A percentile compares a stretch with the other conserved stretches of the same genome.
Evolutionary conservation across 164 flowering plant species (phyloP).

Genomic region (Dillenia turbinata): DNA sequence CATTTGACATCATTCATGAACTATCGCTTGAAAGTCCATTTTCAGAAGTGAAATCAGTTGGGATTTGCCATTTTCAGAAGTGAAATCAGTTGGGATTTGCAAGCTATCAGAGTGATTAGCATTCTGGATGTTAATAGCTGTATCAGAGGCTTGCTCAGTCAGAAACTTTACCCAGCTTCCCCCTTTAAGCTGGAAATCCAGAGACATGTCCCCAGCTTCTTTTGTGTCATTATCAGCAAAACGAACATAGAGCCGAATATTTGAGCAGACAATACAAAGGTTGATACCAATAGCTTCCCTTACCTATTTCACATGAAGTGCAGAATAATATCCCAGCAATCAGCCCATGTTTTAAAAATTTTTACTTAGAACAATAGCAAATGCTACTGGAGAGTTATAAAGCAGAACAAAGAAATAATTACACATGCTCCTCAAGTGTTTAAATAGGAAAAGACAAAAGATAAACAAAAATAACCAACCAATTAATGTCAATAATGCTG

Average conservation of each 20-base stretch:
- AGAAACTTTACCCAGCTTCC: slow-evolving; percentile 57
- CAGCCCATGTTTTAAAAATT: too few species aligned
- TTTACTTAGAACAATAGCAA: not conserved
- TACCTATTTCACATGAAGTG: slow-evolving; percentile 43
- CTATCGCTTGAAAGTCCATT: slow-evolving; percentile 44
- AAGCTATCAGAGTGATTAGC: slow-evolving; percentile 37
- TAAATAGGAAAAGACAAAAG: too few species aligned
- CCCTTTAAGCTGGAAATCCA: slow-evolving; percentile 17
- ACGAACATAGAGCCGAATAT: slow-evolving; percentile 57
- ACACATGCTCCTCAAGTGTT: too few species aligned
- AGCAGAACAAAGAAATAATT: too few species aligned
- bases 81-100: slow-evolving; percentile 24
- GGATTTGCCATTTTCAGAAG: slow-evolving; percentile 37
- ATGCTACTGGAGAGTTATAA: not conserved
- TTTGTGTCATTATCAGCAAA: slow-evolving; percentile 22
- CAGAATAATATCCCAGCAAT: not conserved
- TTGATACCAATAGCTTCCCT: slow-evolving; percentile 91
- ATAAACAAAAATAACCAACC: too few species aligned
- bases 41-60: slow-evolving; percentile 17
- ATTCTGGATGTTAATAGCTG: slow-evolving; percentile 55
- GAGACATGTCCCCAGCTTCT: slow-evolving; percentile 22
- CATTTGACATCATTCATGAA: slow-evolving; percentile 70
- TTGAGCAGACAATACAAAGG: slow-evolving; percentile 87
- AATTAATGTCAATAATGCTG: too few species aligned
- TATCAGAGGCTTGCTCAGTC: slow-evolving; percentile 54